A percentile compares a stretch with the other conserved stretches of the same genome.
Evolutionary conservation across 306 rosid species (phyloP).

Genomic region (Castanea crenata): DNA sequence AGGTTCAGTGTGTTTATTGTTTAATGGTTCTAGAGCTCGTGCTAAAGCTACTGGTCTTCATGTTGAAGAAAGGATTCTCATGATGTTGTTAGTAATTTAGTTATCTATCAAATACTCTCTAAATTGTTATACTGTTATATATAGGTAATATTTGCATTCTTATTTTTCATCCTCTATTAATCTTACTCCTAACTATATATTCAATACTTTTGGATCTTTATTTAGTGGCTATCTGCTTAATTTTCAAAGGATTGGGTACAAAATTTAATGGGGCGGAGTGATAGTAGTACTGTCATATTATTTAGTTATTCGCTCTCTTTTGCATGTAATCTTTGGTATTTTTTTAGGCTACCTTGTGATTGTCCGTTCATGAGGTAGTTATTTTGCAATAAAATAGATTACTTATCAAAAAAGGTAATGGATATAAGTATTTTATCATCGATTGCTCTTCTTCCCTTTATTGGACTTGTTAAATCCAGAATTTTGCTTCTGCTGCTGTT

Average conservation of each 20-base stretch:
- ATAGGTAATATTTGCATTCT: not conserved
- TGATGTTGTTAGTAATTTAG: not conserved
- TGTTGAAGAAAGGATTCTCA: not conserved
- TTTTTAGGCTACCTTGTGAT: no score
- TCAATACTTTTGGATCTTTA: not conserved
- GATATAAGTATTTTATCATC: not conserved
- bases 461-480: not conserved
- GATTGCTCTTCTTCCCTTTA: not conserved
- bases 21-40: not conserved
- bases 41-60: not conserved
- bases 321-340: not conserved
- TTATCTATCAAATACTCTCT: not conserved
- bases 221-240: not conserved
- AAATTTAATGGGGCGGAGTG: no score
- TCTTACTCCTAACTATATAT: not conserved
- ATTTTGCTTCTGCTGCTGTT: constrained; percentile 10
- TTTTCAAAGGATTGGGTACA: constrained; percentile 14
- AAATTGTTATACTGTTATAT: not conserved
- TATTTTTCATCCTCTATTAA: not conserved
- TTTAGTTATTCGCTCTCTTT: not conserved
- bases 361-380: no score
- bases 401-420: not conserved
- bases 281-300: not conserved
- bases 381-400: no score
- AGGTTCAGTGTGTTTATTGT: not conserved